Percentiles rank a stretch among this genome's conserved stretches.
phyloP scores from a whole-genome alignment of 1,284 basidiomycete species.

The Marasmius oreades region DNA sequence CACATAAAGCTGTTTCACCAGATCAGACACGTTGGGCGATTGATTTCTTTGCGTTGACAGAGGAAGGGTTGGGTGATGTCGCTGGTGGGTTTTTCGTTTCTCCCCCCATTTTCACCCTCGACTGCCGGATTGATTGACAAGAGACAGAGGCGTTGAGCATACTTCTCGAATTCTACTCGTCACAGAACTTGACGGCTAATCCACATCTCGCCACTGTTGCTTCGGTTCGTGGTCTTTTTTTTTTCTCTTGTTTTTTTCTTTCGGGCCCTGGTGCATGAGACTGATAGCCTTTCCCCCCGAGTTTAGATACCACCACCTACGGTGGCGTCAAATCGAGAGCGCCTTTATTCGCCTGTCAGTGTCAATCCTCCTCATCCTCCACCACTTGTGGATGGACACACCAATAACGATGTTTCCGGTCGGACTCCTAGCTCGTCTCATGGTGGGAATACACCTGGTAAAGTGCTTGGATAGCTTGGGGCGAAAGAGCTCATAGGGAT shows the following conservation, averaged over 20 bases:
- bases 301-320: slow-evolving; percentile 44
- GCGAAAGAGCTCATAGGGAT: too few relatives aligned
- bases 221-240: slow-evolving; percentile 44
- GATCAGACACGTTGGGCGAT: slow-evolving; percentile 64
- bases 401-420: slow-evolving; percentile 30
- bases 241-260: slow-evolving; percentile 15
- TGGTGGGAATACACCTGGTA: slow-evolving; percentile 48
- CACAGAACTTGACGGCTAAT: slow-evolving; percentile 48
- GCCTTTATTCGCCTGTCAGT: slow-evolving; percentile 27
- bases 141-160: slow-evolving; percentile 57
- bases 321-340: slow-evolving; percentile 23
- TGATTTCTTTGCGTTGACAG: slow-evolving; percentile 61
- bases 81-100: slow-evolving; percentile 47
- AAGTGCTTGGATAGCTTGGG: neutral
- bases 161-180: slow-evolving; percentile 69
- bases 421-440: slow-evolving; percentile 58
- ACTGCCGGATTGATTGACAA: neutral
- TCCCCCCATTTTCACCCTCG: neutral
- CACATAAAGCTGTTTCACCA: slow-evolving; percentile 67
- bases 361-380: slow-evolving; percentile 18
- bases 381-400: slow-evolving; percentile 17
- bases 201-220: slow-evolving; percentile 50
- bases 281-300: neutral
- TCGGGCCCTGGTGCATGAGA: too few relatives aligned
- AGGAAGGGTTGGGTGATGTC: slow-evolving; percentile 51